Base-by-base conservation (phyloP, 225 moss, liverwort and hornwort genomes). In the Antitrichia curtipendula region DNA sequence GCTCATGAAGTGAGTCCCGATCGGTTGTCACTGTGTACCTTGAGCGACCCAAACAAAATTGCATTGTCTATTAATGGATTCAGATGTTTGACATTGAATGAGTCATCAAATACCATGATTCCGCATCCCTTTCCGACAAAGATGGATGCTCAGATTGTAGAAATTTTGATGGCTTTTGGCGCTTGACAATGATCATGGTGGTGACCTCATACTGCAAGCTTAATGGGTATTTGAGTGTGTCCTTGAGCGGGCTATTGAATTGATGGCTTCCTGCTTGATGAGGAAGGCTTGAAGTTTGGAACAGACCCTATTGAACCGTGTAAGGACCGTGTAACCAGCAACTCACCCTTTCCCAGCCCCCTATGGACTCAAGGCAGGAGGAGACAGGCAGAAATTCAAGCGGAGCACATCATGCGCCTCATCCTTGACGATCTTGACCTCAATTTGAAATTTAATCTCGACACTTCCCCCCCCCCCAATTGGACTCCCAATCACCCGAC, bases 41-140 rank as follows among this genome's bases (percentile, higher is more conserved):
- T 50, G 13, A 0, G 29, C 3, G 7, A 31, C 75, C 34, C 1
- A 3, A 3, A 70, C 28, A 29, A 52, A 36, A 13, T 52, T 34
- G 13, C 21, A 52, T 6, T 3, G 9, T 6, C 22, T 52, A 36
- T 14, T n/a, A 6, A 53, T n/a, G 16, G 15, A 15, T 76, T n/a
- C n/a, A 15, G 24, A 76, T n/a, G 10, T 76, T 76, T 53, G 76
- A 23, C 36, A 9, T 53, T 23, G 23, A 52, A 23, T 9, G 12
- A 49, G 23, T 53, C 36, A 36, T 75, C 34, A 22, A 52, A 52
- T 22, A 14, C 52, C 21, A 75, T 76, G 36, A 76, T 53, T 24
- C 4, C 0, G 0, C 53, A 36, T 34, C 36, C 53, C 23, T 53
- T 24, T 36, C 36, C 0, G 0, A 36, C 6, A 6, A 36, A 53